Conservation (phyloP, 139 green algal genomes). For the Auxenochlorella pyrenoidosa region DNA sequence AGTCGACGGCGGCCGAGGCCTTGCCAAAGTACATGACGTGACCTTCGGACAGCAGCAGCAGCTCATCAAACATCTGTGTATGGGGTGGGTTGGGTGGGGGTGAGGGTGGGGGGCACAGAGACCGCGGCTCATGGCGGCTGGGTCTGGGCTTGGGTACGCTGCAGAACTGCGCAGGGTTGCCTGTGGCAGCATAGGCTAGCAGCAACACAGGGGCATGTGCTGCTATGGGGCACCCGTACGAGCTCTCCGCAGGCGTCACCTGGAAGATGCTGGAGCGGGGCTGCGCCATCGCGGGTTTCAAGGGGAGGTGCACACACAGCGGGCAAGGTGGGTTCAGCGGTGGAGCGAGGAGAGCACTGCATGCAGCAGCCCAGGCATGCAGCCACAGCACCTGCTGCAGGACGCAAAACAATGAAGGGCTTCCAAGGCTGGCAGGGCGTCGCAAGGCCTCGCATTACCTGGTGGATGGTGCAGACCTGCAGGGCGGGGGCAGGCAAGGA, state of each 20-base stretch:
- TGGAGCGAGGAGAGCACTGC: too few species aligned
- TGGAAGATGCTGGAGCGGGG: constrained; percentile 52
- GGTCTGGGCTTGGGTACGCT: too few species aligned
- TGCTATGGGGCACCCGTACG: background rate
- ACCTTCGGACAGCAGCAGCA: constrained; percentile 58
- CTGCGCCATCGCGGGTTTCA: constrained; percentile 56
- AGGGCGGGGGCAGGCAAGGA: background rate
- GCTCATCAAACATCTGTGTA: constrained; percentile 53
- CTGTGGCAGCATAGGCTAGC: background rate
- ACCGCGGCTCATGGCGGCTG: too few species aligned
- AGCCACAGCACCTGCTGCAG: too few species aligned
- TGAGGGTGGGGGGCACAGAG: background rate
- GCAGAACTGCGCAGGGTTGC: too few species aligned
- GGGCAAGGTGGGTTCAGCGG: background rate
- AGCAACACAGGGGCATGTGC: background rate
- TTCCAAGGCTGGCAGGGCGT: too few species aligned
- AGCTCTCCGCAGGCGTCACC: background rate
- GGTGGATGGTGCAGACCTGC: constrained; percentile 11
- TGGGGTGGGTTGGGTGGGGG: background rate
- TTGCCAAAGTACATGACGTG: constrained; percentile 50
- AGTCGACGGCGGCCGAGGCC: constrained; percentile 18
- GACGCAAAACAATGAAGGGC: too few species aligned
- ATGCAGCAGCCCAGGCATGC: too few species aligned
- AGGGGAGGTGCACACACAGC: background rate
- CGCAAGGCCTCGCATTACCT: background rate